Evolutionary conservation across 139 green algal species (phyloP).

Genomic region (Chlamydomonas applanata): DNA sequence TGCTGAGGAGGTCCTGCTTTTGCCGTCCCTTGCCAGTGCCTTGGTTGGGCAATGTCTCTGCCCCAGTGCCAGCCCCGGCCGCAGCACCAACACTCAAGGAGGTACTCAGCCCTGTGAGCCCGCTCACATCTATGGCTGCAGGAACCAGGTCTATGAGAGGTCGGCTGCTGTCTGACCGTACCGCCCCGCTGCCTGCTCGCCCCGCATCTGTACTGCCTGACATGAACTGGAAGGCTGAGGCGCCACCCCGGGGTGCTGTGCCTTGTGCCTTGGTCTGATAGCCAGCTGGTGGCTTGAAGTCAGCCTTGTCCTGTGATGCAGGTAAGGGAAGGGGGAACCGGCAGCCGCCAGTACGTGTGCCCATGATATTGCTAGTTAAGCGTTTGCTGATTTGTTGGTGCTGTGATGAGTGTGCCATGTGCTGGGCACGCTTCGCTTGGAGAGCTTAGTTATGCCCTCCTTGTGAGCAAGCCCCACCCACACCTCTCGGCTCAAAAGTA

Average conservation of each 20-base stretch:
- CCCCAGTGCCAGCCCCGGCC: background rate
- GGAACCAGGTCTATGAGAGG: slow-evolving; percentile 23
- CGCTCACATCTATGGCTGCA: slow-evolving; percentile 46
- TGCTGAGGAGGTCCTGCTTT: slow-evolving; percentile 1
- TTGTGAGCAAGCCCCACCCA: too few species aligned
- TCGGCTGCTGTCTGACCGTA: background rate
- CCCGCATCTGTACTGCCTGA: background rate
- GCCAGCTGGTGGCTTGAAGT: slow-evolving; percentile 17
- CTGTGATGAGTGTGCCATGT: too few species aligned
- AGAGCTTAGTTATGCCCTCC: too few species aligned
- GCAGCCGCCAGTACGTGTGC: too few species aligned
- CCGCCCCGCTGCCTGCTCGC: background rate
- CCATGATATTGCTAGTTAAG: too few species aligned
- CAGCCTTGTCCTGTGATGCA: slow-evolving; percentile 43
- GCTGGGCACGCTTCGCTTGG: too few species aligned
- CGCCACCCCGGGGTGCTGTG: background rate
- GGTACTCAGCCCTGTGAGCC: slow-evolving; percentile 19
- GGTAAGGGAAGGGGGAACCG: too few species aligned
- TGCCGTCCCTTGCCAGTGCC: background rate
- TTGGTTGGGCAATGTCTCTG: background rate
- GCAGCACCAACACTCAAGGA: background rate
- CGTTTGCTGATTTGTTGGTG: too few species aligned
- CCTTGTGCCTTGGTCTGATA: background rate
- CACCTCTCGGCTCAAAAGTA: too few species aligned
- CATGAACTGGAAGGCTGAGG: slow-evolving; percentile 2